A percentile compares a stretch with the other conserved stretches of the same genome.
phyloP scores from a whole-genome alignment of 2,329 filamentous ascomycete species.

The Aspergillus fischeri region DNA sequence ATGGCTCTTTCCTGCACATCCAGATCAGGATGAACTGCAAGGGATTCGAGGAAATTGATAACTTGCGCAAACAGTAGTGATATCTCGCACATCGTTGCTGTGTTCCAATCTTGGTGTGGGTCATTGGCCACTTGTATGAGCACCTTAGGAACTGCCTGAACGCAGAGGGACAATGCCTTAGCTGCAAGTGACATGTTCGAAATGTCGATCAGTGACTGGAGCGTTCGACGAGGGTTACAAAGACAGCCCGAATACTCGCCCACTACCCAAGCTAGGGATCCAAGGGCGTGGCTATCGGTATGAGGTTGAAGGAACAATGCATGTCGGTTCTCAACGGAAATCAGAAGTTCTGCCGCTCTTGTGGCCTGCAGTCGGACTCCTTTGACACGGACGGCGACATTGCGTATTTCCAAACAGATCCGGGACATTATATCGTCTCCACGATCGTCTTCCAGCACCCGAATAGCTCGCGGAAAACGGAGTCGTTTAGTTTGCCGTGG shows the following conservation, averaged over 20 bases:
- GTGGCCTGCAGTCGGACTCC: constrained; percentile 77
- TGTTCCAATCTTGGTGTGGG: constrained; percentile 60
- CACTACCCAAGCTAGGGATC: constrained; percentile 75
- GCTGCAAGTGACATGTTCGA: constrained; percentile 56
- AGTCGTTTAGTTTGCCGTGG: constrained; percentile 27
- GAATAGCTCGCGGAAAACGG: constrained; percentile 14
- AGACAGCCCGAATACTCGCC: constrained; percentile 82
- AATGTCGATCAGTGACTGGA: constrained; percentile 70
- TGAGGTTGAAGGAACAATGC: constrained; percentile 53
- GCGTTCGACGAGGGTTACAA: constrained; percentile 63
- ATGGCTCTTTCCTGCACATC: constrained; percentile 95
- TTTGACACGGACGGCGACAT: constrained; percentile 85
- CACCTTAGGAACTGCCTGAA: constrained; percentile 84
- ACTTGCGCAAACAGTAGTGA: constrained; percentile 77
- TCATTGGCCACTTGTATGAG: constrained; percentile 69
- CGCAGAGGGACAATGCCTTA: constrained; percentile 68
- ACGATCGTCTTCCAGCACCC: constrained; percentile 8
- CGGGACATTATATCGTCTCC: constrained; percentile 27
- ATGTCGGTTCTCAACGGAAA: constrained; percentile 57
- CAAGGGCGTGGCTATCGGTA: constrained; percentile 61
- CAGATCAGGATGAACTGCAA: constrained; percentile 76
- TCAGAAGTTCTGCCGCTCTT: constrained; percentile 70
- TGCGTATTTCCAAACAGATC: constrained; percentile 82
- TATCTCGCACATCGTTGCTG: constrained; percentile 67
- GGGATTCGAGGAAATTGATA: constrained; percentile 72